Base-by-base conservation (phyloP, 495 filamentous ascomycete genomes). In the Podospora pseudoanserina region DNA sequence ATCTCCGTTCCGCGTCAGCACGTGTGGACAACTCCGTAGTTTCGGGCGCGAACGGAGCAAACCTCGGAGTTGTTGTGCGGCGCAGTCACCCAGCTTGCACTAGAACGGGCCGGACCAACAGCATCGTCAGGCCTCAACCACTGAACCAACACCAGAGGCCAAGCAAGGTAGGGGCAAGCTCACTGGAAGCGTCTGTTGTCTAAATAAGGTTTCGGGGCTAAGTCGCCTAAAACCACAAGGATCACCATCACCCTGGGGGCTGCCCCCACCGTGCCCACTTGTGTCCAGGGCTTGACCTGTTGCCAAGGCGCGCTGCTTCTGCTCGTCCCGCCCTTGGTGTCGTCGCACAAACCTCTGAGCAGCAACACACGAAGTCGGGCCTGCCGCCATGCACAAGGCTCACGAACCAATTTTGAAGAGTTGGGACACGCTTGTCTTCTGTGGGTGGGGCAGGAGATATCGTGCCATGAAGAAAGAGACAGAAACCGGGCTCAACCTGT, bases 181-280 rank as follows among this genome's bases (percentile, higher is more conserved):
- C 39, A 16, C 5, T 49, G 15, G 39, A 49, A 49, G 13, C 5
- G 59, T 26, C 59, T 71, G 70, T 65, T 64, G 70, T 72, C 70
- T 26, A 72, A 72, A 69, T 72, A 72, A 72, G 70, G 67, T 72
- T 72, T 69, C 64, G 67, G 67, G 67, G 64, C 65, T 69, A 67
- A 67, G 67, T 44, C 27, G 20, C 61, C 32, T n/a, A 63, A 44
- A 44, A 23, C 16, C 27, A 34, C 27, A 15, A 23, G 30, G n/a
- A 63, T 63, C 61, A 63, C 34, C 61, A 49, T 11, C 39, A 49
- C 1, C 39, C 39, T 49, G 39, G 39, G 13, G 39, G 39, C 39
- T 49, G 39, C 15, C 39, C 15, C 39, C 39, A 49, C 39, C 39
- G 39, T 49, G 39, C 2, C 39, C 39, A 0, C 9, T 11, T 49